These are phyloP conservation scores for Boletus sp. DNA, from an alignment of 1,284 basidiomycete genomes.

Conservation along the genomic window DNA sequence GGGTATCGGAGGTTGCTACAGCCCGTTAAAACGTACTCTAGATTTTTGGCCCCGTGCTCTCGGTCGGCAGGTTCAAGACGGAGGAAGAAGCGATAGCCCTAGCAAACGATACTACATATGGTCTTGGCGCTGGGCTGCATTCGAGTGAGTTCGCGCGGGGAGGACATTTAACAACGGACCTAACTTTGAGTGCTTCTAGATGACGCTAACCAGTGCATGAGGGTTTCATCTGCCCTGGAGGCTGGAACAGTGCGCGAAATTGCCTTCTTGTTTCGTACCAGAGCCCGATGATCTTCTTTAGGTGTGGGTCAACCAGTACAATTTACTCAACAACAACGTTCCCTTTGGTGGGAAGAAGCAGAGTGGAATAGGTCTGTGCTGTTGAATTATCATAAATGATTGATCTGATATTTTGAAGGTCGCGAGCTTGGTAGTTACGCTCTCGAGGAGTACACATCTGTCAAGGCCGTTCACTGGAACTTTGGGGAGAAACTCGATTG, in stretches of 20 bases:
- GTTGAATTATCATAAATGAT: conserved; percentile 19
- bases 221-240: conserved; percentile 77
- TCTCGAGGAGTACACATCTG: conserved; percentile 78
- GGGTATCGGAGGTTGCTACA: conserved; percentile 6
- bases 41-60: conserved; percentile 85
- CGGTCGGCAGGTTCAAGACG: conserved; percentile 72
- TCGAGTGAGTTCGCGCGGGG: conserved; percentile 54
- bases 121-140: conserved; percentile 85
- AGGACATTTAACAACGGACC: background rate
- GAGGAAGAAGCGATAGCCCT: conserved; percentile 76
- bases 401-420: conserved; percentile 39
- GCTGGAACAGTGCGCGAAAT: conserved; percentile 69
- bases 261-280: background rate
- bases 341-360: conserved; percentile 95
- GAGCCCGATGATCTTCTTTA: conserved; percentile 28
- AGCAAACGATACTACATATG: conserved; percentile 84
- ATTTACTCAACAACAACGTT: conserved; percentile 73
- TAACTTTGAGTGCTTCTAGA: conserved; percentile 37
- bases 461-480: conserved; percentile 88
- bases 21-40: conserved; percentile 30
- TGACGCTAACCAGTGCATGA: conserved; percentile 84
- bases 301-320: conserved; percentile 92
- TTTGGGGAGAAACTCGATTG: conserved; percentile 76
- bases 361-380: conserved; percentile 55
- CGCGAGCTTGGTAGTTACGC: conserved; percentile 89